Conservation (phyloP, 208 protist species). For the Polymyxa betae region DNA sequence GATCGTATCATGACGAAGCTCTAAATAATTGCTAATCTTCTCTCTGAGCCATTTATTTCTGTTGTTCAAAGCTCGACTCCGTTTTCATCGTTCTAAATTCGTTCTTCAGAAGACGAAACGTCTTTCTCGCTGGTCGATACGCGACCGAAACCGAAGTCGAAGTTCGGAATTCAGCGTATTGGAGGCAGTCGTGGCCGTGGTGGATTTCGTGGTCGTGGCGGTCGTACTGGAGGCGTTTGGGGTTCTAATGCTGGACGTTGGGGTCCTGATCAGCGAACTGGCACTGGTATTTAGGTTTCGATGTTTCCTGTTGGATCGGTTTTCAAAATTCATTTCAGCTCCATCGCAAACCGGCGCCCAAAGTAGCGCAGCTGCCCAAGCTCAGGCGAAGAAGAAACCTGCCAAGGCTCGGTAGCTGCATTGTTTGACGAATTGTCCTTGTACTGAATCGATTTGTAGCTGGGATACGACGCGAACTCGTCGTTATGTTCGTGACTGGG, state of each 20-base stretch:
- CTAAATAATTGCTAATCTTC: conserved; percentile 51
- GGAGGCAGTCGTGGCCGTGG: conserved; percentile 6
- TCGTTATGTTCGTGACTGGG: conserved; percentile 32
- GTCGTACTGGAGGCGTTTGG: not conserved
- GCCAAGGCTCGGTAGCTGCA: not conserved
- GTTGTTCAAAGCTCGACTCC: not conserved
- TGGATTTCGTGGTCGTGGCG: conserved; percentile 11
- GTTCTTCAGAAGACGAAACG: conserved; percentile 43
- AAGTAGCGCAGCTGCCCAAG: not conserved
- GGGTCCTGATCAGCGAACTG: not conserved
- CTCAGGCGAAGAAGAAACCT: not conserved
- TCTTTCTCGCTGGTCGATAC: conserved; percentile 48
- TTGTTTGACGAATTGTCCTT: not conserved
- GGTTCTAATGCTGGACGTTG: not conserved
- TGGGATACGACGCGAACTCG: not conserved
- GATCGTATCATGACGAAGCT: conserved; percentile 16
- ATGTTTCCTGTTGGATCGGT: not conserved
- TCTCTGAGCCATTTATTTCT: conserved; percentile 26
- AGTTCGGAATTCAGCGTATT: conserved; percentile 47
- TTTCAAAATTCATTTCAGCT: not conserved
- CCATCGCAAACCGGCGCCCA: not conserved
- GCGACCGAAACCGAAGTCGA: not conserved
- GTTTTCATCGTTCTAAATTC: not conserved
- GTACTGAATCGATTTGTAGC: not conserved
- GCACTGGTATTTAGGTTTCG: not conserved